These are phyloP conservation scores for Hyphodiscus hymeniophilus DNA, from an alignment of 495 filamentous ascomycete genomes.

Conservation along the genomic window DNA sequence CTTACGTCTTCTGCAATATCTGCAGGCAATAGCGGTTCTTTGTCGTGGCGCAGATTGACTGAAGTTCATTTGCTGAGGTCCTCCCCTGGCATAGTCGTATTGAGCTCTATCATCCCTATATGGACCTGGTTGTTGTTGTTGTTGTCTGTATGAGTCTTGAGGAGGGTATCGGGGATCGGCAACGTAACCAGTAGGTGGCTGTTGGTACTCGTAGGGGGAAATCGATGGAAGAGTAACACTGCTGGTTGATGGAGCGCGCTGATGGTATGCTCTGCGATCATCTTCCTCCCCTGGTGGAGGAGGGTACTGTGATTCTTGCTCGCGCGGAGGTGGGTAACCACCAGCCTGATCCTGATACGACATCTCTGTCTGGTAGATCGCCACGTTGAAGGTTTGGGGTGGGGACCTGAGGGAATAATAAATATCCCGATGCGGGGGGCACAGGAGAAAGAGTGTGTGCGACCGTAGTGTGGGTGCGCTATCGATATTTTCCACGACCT, in stretches of 20 bases:
- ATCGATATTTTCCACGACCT: too few species aligned
- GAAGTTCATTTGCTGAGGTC: constrained; percentile 21
- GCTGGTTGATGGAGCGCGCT: constrained; percentile 18
- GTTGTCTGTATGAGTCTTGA: constrained; percentile 14
- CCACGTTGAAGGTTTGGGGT: constrained; percentile 18
- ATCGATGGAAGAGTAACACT: constrained; percentile 22
- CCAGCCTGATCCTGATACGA: constrained; percentile 23
- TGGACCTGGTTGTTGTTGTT: constrained; percentile 3
- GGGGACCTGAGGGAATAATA: not conserved
- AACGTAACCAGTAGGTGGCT: constrained; percentile 13
- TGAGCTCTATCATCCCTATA: constrained; percentile 19
- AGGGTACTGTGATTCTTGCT: constrained; percentile 31
- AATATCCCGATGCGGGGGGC: not conserved
- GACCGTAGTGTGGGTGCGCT: too few species aligned
- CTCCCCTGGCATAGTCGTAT: constrained; percentile 19
- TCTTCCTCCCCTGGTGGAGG: constrained; percentile 39
- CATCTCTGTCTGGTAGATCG: constrained; percentile 21
- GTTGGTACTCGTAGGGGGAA: constrained; percentile 20
- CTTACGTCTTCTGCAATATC: constrained; percentile 76
- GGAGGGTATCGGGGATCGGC: constrained; percentile 15
- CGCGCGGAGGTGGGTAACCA: constrained; percentile 22
- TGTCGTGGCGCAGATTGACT: constrained; percentile 63
- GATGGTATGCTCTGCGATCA: constrained; percentile 30
- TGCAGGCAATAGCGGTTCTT: constrained; percentile 76
- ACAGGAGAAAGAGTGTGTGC: not conserved